Percentiles rank a stretch among this genome's conserved stretches.
Evolutionary conservation across 2,329 filamentous ascomycete species (phyloP).

Genomic region (Arthrocladium fulminans): DNA sequence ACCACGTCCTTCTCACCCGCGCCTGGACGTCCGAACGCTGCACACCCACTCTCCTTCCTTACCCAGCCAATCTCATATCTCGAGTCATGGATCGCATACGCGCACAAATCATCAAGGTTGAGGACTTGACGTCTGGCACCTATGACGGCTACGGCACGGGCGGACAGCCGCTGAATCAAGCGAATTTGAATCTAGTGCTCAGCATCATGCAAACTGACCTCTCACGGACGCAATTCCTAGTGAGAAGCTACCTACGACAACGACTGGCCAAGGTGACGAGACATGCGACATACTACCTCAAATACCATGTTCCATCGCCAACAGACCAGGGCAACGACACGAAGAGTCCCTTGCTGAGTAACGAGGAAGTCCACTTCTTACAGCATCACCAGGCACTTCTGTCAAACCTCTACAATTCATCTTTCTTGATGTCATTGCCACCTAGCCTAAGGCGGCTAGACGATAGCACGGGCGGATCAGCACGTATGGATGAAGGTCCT

Average conservation of each 20-base stretch:
- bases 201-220: conserved; percentile 96
- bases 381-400: conserved; percentile 76
- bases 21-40: conserved; percentile 89
- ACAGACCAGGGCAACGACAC: conserved; percentile 32
- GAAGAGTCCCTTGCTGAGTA: conserved; percentile 51
- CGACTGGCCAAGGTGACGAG: conserved; percentile 66
- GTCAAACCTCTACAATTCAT: conserved; percentile 72
- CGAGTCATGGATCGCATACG: conserved; percentile 66
- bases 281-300: conserved; percentile 43
- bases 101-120: conserved; percentile 54
- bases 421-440: conserved; percentile 78
- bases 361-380: conserved; percentile 71
- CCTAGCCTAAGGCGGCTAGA: conserved; percentile 71
- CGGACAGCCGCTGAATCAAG: conserved; percentile 46
- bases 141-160: conserved; percentile 36
- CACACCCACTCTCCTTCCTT: conserved; percentile 79
- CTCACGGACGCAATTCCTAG: conserved; percentile 84
- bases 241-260: conserved; percentile 71
- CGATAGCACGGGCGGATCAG: conserved; percentile 70
- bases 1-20: conserved; percentile 81
- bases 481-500: conserved; percentile 85
- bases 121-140: conserved; percentile 45
- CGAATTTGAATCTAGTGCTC: conserved; percentile 82
- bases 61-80: conserved; percentile 66
- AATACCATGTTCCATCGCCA: conserved; percentile 11